These are phyloP conservation scores for Xylariales sp. DNA, from an alignment of 2,329 filamentous ascomycete species.

Conservation along the genomic window DNA sequence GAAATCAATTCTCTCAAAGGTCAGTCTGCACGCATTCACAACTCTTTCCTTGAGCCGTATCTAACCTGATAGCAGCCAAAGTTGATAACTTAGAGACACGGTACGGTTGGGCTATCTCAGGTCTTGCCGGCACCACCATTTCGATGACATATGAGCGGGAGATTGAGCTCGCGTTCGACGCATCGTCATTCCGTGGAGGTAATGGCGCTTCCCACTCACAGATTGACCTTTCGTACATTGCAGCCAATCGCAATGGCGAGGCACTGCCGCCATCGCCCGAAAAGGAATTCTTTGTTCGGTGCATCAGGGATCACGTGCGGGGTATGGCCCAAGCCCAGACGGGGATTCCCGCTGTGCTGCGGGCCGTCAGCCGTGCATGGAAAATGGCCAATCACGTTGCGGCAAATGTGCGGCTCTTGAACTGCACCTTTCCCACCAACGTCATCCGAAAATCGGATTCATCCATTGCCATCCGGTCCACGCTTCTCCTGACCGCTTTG, in stretches of 20 bases:
- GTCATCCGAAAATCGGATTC: constrained; percentile 74
- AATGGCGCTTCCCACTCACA: constrained; percentile 57
- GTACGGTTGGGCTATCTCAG: constrained; percentile 78
- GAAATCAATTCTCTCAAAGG: constrained; percentile 86
- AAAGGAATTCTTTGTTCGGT: constrained; percentile 80
- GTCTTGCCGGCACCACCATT: constrained; percentile 70
- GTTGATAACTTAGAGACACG: constrained; percentile 73
- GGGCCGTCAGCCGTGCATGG: constrained; percentile 72
- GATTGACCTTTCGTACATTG: constrained; percentile 79
- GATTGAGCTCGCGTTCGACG: constrained; percentile 79
- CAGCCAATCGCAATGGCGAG: constrained; percentile 64
- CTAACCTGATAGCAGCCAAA: constrained; percentile 65
- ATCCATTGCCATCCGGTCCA: constrained; percentile 69
- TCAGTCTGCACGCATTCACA: constrained; percentile 53
- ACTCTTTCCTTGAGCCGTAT: constrained; percentile 7
- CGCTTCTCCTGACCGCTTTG: constrained; percentile 71
- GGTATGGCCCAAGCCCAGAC: constrained; percentile 67
- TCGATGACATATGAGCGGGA: constrained; percentile 80
- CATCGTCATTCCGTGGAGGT: constrained; percentile 64
- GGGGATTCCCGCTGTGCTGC: constrained; percentile 67
- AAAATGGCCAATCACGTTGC: constrained; percentile 69
- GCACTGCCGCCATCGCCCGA: constrained; percentile 69
- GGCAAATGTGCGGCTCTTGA: constrained; percentile 70
- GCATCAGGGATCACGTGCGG: constrained; percentile 75
- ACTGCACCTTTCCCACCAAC: constrained; percentile 72